phyloP scores from a whole-genome alignment of 495 filamentous ascomycete genomes.

The Massariosphaeria phaeospora region DNA sequence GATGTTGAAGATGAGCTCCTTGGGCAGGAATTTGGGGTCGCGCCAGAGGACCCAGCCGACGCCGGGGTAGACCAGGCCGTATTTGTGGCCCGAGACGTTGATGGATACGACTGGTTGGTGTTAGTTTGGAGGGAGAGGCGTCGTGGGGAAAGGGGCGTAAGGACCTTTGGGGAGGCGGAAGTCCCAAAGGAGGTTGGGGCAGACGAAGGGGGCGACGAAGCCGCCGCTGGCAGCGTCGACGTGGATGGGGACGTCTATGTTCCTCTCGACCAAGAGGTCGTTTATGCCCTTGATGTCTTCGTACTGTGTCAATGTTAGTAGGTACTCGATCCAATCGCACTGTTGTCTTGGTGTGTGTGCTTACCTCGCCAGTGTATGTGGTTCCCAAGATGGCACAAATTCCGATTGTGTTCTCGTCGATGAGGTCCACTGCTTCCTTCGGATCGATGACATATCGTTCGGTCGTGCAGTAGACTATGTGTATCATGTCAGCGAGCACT shows the following conservation, averaged over 20 bases:
- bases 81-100: slow-evolving; percentile 91
- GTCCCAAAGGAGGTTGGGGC: slow-evolving; percentile 79
- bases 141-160: no score
- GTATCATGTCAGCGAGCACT: no score
- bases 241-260: slow-evolving; percentile 77
- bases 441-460: slow-evolving; percentile 85
- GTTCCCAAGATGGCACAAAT: slow-evolving; percentile 87
- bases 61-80: slow-evolving; percentile 76
- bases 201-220: slow-evolving; percentile 83
- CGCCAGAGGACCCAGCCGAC: slow-evolving; percentile 93
- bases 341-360: no score
- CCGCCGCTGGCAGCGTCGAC: slow-evolving; percentile 88
- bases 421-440: slow-evolving; percentile 68
- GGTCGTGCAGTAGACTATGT: slow-evolving; percentile 77
- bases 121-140: no score
- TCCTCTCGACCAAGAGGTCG: slow-evolving; percentile 65
- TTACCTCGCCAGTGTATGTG: no score
- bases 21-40: slow-evolving; percentile 71
- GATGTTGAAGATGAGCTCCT: slow-evolving; percentile 95
- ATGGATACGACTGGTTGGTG: slow-evolving; percentile 91
- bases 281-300: slow-evolving; percentile 89
- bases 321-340: no score
- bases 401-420: slow-evolving; percentile 94
- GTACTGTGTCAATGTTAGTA: slow-evolving; percentile 93
- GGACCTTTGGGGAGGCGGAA: slow-evolving; percentile 77